Evolutionary conservation across 2,329 filamentous ascomycete species (phyloP).

Genomic region (Botryotinia narcissicola): DNA sequence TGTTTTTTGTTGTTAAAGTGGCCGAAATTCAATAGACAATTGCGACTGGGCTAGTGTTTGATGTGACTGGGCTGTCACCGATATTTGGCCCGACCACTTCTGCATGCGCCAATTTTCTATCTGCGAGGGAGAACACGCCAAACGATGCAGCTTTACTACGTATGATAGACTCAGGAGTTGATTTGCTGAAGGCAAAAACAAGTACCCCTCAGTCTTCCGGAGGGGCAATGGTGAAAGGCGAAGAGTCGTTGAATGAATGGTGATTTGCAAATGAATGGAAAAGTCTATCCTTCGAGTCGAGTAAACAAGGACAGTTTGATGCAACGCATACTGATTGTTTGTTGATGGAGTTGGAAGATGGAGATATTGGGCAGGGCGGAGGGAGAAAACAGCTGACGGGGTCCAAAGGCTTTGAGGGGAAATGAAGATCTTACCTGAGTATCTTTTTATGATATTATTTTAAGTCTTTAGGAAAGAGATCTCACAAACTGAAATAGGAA

Average conservation of each 20-base stretch:
- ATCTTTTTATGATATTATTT: neutral
- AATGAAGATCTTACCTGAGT: conserved; percentile 20
- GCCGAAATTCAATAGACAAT: neutral
- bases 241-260: conserved; percentile 15
- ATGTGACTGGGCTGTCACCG: conserved; percentile 7
- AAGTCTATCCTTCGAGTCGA: neutral
- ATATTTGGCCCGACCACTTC: conserved; percentile 12
- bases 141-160: conserved; percentile 2
- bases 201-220: conserved; percentile 34
- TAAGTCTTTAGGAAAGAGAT: neutral
- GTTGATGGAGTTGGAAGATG: conserved; percentile 5
- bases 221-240: conserved; percentile 30
- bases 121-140: conserved; percentile 4
- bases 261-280: neutral
- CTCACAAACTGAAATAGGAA: conserved; percentile 13
- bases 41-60: conserved; percentile 1
- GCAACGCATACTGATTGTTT: neutral
- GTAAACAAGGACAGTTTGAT: neutral
- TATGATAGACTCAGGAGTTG: neutral
- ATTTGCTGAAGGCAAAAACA: conserved; percentile 1
- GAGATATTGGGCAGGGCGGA: neutral
- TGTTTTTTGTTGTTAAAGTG: neutral
- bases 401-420: conserved; percentile 1
- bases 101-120: conserved; percentile 16
- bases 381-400: conserved; percentile 19